Conservation (phyloP, 352 stramenopile species). For the Globisporangium carolinianum region DNA sequence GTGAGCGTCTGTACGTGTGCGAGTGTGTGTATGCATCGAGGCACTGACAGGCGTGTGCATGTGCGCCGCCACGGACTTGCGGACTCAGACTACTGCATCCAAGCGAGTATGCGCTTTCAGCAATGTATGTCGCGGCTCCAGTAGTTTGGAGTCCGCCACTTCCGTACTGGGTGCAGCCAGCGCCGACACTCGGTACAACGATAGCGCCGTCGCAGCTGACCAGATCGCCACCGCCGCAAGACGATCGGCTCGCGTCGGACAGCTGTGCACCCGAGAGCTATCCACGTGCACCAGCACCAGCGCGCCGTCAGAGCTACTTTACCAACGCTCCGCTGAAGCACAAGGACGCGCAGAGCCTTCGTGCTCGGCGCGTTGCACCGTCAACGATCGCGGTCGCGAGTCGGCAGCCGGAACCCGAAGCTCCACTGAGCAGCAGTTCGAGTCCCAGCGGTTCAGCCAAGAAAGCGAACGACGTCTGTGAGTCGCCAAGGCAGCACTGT, state of each 20-base stretch:
- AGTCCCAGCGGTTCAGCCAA: neutral
- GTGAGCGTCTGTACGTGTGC: too few relatives aligned
- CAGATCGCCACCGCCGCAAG: too few relatives aligned
- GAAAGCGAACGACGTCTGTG: neutral
- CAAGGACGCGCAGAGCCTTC: too few relatives aligned
- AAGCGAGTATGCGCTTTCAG: neutral
- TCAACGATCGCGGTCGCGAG: neutral
- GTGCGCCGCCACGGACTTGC: too few relatives aligned
- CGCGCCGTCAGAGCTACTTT: too few relatives aligned
- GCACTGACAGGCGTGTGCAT: too few relatives aligned
- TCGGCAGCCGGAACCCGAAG: neutral
- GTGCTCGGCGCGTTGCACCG: neutral
- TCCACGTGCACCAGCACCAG: too few relatives aligned
- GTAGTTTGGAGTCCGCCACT: neutral
- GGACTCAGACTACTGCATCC: neutral
- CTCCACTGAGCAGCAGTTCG: neutral
- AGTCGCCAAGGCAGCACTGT: neutral
- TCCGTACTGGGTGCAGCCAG: slow-evolving; percentile 6
- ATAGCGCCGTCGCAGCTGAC: too few relatives aligned
- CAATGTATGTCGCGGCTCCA: neutral
- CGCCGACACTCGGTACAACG: slow-evolving; percentile 2
- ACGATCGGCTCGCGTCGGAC: too few relatives aligned
- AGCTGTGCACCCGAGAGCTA: too few relatives aligned
- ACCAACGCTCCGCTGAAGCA: too few relatives aligned
- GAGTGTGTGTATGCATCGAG: too few relatives aligned